phyloP scores from a whole-genome alignment of 139 green algal species.

The Chlorella sp. region DNA sequence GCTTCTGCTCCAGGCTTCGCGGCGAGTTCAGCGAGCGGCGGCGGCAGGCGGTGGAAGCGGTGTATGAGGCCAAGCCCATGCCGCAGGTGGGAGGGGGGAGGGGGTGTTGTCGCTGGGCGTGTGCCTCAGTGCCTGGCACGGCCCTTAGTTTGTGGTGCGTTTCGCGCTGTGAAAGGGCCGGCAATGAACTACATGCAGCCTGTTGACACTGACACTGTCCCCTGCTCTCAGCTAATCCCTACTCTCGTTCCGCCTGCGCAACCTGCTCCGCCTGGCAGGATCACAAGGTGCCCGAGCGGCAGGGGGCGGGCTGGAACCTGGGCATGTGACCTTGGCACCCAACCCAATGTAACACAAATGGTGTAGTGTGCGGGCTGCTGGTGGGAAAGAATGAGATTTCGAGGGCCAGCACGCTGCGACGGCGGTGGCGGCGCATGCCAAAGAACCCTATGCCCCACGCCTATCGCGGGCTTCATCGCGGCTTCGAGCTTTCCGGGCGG shows the following conservation, averaged over 20 bases:
- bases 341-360: no score
- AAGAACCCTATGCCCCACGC: no score
- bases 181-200: no score
- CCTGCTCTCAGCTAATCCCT: background rate
- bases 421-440: no score
- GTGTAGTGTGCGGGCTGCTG: no score
- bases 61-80: conserved; percentile 86
- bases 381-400: no score
- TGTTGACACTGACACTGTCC: background rate
- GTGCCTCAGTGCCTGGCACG: no score
- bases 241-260: background rate
- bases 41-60: conserved; percentile 80
- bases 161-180: no score
- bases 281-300: conserved; percentile 42
- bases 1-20: conserved; percentile 59
- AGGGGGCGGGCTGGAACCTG: conserved; percentile 26
- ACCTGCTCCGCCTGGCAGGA: conserved; percentile 11
- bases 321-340: conserved; percentile 38
- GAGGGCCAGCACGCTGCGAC: no score
- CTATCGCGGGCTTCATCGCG: background rate
- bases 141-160: no score
- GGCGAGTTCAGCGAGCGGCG: conserved; percentile 80
- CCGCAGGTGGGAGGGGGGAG: conserved; percentile 46
- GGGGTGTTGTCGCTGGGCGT: no score
- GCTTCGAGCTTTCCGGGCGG: background rate